Percentiles rank a stretch among this genome's conserved stretches.
Conservation (phyloP, 2,329 filamentous ascomycete genomes). For the Calonectria montana region DNA sequence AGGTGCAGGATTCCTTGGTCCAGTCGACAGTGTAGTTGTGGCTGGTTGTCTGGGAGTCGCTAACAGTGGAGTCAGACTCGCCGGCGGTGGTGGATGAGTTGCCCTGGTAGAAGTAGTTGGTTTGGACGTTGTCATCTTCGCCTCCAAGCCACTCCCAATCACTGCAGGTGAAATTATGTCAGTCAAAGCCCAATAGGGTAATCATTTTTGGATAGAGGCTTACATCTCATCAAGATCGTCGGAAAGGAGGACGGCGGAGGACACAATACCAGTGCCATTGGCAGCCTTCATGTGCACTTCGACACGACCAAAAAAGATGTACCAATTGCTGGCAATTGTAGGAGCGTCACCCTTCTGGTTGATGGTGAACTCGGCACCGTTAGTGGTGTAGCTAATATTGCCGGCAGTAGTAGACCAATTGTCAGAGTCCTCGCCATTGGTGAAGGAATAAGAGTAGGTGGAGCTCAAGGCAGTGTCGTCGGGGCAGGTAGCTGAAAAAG, state of each 20-base stretch:
- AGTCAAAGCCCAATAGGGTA: neutral
- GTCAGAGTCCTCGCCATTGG: constrained; percentile 23
- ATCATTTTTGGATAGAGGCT: neutral
- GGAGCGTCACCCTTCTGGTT: constrained; percentile 65
- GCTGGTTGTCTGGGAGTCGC: constrained; percentile 62
- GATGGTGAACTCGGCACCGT: constrained; percentile 61
- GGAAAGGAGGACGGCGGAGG: constrained; percentile 79
- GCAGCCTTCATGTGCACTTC: constrained; percentile 77
- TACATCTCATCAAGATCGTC: constrained; percentile 72
- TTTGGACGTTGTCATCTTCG: constrained; percentile 78
- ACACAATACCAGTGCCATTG: constrained; percentile 80
- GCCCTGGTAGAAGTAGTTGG: constrained; percentile 85
- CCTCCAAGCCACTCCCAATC: constrained; percentile 90
- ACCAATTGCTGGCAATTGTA: constrained; percentile 76
- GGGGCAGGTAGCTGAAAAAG: constrained; percentile 16
- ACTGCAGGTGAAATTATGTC: constrained; percentile 1
- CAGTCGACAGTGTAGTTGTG: constrained; percentile 77
- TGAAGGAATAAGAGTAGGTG: constrained; percentile 30
- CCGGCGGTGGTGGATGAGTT: constrained; percentile 75
- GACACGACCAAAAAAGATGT: constrained; percentile 86
- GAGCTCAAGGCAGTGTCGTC: constrained; percentile 20
- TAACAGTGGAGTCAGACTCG: constrained; percentile 68
- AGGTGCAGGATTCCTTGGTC: constrained; percentile 70
- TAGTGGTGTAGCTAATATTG: constrained; percentile 29
- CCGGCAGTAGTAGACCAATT: constrained; percentile 29